phyloP scores from a whole-genome alignment of 441 rosid genomes.

The Dalechampia spathulata region DNA sequence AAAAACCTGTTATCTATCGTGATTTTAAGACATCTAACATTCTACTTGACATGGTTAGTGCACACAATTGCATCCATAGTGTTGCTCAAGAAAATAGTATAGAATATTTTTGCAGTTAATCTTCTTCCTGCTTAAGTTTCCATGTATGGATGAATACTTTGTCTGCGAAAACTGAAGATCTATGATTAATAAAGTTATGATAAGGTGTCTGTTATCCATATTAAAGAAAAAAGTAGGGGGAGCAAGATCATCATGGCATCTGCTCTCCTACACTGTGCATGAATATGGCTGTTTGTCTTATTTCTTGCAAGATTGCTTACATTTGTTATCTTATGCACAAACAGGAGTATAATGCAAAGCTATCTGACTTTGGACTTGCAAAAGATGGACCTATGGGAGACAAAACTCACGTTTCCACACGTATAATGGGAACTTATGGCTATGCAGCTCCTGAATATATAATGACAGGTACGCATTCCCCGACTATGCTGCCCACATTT shows the following conservation, averaged over 20 bases:
- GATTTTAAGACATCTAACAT: constrained; percentile 91
- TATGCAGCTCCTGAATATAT: constrained; percentile 94
- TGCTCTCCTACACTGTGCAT: too few relatives aligned
- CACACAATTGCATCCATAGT: constrained; percentile 1
- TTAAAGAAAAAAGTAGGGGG: too few relatives aligned
- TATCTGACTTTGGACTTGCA: constrained; percentile 87
- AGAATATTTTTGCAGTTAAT: too few relatives aligned
- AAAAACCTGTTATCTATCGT: constrained; percentile 89
- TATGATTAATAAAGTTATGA: too few relatives aligned
- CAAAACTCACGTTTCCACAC: constrained; percentile 82
- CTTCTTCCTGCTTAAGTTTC: too few relatives aligned
- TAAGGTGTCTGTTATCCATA: too few relatives aligned
- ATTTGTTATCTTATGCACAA: constrained; percentile 2
- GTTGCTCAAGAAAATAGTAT: too few relatives aligned
- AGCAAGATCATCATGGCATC: too few relatives aligned
- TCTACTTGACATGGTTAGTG: constrained; percentile 51
- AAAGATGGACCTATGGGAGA: constrained; percentile 89
- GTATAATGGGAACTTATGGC: constrained; percentile 95
- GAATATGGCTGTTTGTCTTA: too few relatives aligned
- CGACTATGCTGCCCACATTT: background rate
- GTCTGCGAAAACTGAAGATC: too few relatives aligned
- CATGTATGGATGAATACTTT: too few relatives aligned
- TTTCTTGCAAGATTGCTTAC: background rate
- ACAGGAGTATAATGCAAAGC: constrained; percentile 59
- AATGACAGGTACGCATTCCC: constrained; percentile 47